Base-by-base conservation (phyloP, 768 basidiomycete species). In the Boletellus emodensis region DNA sequence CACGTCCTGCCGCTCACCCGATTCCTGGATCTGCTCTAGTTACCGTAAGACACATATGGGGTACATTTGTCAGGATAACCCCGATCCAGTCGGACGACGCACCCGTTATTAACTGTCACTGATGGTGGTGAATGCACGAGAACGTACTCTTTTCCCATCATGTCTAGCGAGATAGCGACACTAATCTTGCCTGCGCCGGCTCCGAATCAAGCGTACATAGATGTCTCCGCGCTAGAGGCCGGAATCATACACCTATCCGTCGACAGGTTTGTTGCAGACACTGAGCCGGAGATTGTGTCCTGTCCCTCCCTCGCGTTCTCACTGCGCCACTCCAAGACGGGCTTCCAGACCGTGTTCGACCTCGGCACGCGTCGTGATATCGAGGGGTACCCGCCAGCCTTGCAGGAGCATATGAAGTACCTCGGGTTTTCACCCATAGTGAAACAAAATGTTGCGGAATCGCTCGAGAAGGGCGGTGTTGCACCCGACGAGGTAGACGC, bases 161-260 rank as follows among this genome's bases (percentile, higher is more conserved):
- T 46, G 47, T 37, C 56, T 22, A 17, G 18, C 40, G 28, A 30
- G 48, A 64, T 7, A 22, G 36, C 35, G 15, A 43, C 30, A 50
- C 48, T 39, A 46, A 51, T 34, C 12, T 35, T 59, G 35, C 58
- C 54, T 14, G 48, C 43, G 8, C 59, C 58, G 1, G 32, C 32
- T n/a, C 4, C 58, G 0, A 63, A 73, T 45, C 82, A 84, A 57
- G 65, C 81, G 0, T 82, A 74, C 57, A 75, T 77, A 50, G 55
- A 72, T 26, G 73, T 83, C 32, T 84, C 83, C 36, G 81, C 77
- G 0, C 71, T 84, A 34, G 79, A 81, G 53, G 75, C 72, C 1
- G 83, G 82, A 6, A 55, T 69, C 10, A 61, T 83, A 6, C 56
- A 55, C 22, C 54, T 82, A 9, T 59, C 71, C 0, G 58, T 75